A percentile compares a stretch with the other conserved stretches of the same genome.
phyloP scores from a whole-genome alignment of 371 early-diverging fungal genomes.

The Dentiscutata heterogama region DNA sequence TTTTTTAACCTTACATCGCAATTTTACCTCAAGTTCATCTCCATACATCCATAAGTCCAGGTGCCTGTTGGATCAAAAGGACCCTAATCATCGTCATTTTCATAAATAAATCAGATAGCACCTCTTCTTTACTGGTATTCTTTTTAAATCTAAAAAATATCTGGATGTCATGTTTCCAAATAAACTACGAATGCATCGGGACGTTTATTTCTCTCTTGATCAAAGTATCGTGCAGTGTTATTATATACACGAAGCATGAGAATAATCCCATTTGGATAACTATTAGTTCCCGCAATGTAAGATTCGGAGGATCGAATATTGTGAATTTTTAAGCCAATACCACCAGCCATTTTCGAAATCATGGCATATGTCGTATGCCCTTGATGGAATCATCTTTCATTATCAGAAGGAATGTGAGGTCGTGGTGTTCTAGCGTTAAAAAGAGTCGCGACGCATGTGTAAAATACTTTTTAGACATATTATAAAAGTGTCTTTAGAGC shows the following conservation, averaged over 20 bases:
- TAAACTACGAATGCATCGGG: constrained; percentile 99
- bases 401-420: constrained; percentile 97
- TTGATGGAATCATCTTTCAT: constrained; percentile 98
- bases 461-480: constrained; percentile 66
- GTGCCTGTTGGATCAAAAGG: constrained; percentile 98
- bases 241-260: constrained; percentile 99
- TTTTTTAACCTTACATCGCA: neutral
- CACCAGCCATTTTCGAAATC: constrained; percentile 99
- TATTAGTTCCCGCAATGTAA: constrained; percentile 98
- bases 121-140: constrained; percentile 99
- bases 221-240: constrained; percentile 98
- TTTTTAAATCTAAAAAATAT: constrained; percentile 98
- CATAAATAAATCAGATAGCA: constrained; percentile 99
- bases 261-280: constrained; percentile 97
- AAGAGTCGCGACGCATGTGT: constrained; percentile 82
- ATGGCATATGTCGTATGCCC: constrained; percentile 98
- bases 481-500: no score
- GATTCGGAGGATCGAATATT: constrained; percentile 96
- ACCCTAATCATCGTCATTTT: constrained; percentile 94
- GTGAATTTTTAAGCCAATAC: constrained; percentile 98
- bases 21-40: constrained; percentile 84
- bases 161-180: constrained; percentile 99
- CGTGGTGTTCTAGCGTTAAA: constrained; percentile 98
- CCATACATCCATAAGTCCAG: constrained; percentile 94
- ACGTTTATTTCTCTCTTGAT: constrained; percentile 99